Percentiles rank a stretch among this genome's conserved stretches.
phyloP scores from a whole-genome alignment of 2,329 filamentous ascomycete species.

The Diaporthe ampelina region DNA sequence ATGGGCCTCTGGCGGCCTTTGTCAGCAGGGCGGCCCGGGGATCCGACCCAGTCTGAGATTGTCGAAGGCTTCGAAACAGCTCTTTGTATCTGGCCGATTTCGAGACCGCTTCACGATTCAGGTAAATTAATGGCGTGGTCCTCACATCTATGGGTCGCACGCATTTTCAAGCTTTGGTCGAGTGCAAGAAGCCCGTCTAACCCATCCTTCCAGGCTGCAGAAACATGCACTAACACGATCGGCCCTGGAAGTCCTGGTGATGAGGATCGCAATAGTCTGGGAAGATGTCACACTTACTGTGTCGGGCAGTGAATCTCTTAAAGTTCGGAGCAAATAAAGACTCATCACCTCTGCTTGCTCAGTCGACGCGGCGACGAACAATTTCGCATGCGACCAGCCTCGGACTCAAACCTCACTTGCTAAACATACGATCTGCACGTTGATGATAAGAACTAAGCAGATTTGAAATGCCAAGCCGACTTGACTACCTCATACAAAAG shows the following conservation, averaged over 20 bases:
- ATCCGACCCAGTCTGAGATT: background rate
- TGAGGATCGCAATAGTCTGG: background rate
- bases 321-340: background rate
- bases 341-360: no score
- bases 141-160: background rate
- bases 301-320: accelerated
- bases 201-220: constrained; percentile 6
- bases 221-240: background rate
- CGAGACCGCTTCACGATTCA: background rate
- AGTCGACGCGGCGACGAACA: background rate
- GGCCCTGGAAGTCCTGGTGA: background rate
- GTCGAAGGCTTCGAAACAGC: constrained; percentile 3
- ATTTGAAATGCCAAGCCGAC: background rate
- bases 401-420: no score
- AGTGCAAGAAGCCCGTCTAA: background rate
- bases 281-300: background rate
- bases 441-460: background rate
- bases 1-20: background rate
- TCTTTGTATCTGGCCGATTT: background rate
- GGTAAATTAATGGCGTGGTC: no score
- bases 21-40: background rate
- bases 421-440: background rate
- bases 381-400: background rate
- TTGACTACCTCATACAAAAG: background rate
- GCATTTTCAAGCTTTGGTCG: background rate